Percentiles rank a stretch among this genome's conserved stretches.
Conservation (phyloP, 805 yeast genomes). For the Ogataea polymorpha region DNA sequence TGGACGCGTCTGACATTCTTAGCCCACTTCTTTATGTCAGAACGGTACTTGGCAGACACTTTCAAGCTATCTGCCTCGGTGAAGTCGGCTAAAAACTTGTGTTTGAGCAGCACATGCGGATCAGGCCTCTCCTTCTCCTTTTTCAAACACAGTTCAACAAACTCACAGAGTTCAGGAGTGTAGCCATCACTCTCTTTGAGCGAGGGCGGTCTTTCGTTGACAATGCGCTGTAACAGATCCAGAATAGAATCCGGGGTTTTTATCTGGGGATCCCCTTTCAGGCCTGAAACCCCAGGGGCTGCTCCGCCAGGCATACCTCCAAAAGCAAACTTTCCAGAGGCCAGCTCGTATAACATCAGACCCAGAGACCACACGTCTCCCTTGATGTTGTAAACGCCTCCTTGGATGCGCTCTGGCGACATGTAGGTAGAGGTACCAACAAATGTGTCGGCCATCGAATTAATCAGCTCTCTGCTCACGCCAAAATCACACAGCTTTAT, state of each 20-base stretch:
- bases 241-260: slow-evolving; percentile 77
- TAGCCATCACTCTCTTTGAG: slow-evolving; percentile 45
- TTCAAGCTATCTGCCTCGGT: slow-evolving; percentile 32
- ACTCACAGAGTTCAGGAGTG: slow-evolving; percentile 53
- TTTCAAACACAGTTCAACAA: slow-evolving; percentile 70
- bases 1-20: slow-evolving; percentile 37
- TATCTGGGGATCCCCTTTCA: slow-evolving; percentile 18
- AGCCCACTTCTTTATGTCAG: slow-evolving; percentile 35
- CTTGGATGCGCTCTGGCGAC: slow-evolving; percentile 98
- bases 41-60: slow-evolving; percentile 22
- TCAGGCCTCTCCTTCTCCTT: slow-evolving; percentile 73
- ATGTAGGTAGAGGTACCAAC: slow-evolving; percentile 97
- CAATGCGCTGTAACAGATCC: slow-evolving; percentile 88
- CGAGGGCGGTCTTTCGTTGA: slow-evolving; percentile 86
- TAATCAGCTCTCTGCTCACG: slow-evolving; percentile 85
- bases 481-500: slow-evolving; percentile 96
- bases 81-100: slow-evolving; percentile 31
- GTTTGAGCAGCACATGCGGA: slow-evolving; percentile 63
- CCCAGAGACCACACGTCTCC: slow-evolving; percentile 98
- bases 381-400: slow-evolving; percentile 87
- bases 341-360: slow-evolving; percentile 81
- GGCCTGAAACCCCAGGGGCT: slow-evolving; percentile 22
- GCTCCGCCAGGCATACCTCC: slow-evolving; percentile 45
- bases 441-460: slow-evolving; percentile 95
- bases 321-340: slow-evolving; percentile 82